Evolutionary conservation across 106 monocot genomes (phyloP).

Genomic region (Dendrobium huoshanense): DNA sequence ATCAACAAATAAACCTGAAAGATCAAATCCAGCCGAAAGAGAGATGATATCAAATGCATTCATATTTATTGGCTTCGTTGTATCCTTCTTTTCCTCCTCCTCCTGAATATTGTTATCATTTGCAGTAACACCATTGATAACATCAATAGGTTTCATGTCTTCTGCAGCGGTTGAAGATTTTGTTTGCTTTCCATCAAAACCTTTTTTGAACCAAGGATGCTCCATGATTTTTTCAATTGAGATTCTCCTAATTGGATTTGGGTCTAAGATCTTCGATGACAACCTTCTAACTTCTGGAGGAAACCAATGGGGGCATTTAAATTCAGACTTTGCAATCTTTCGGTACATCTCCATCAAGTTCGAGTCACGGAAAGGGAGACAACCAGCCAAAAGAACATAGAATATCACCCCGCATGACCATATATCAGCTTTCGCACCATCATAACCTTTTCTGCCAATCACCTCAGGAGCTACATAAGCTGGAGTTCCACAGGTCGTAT

Average conservation of each 20-base stretch:
- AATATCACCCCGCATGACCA: constrained; percentile 67
- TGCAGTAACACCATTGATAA: constrained; percentile 5
- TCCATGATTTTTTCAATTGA: constrained; percentile 34
- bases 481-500: constrained; percentile 64
- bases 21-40: constrained; percentile 61
- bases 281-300: constrained; percentile 28
- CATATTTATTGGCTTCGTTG: constrained; percentile 26
- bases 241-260: constrained; percentile 42
- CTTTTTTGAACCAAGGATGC: constrained; percentile 34
- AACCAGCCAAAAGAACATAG: constrained; percentile 47
- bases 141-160: constrained; percentile 25
- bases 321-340: constrained; percentile 38
- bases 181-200: constrained; percentile 14
- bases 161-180: constrained; percentile 11
- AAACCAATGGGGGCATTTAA: constrained; percentile 37
- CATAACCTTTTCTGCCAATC: constrained; percentile 34
- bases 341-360: constrained; percentile 50
- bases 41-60: constrained; percentile 77
- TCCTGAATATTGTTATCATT: constrained; percentile 7
- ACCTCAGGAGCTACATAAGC: constrained; percentile 68
- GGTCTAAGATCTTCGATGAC: constrained; percentile 31
- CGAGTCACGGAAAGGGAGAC: constrained; percentile 55
- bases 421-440: constrained; percentile 38
- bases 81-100: constrained; percentile 22
- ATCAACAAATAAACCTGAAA: constrained; percentile 55